Evolutionary conservation across 1,139 yeast species (phyloP).

Genomic region (Suhomyces choctaworum): DNA sequence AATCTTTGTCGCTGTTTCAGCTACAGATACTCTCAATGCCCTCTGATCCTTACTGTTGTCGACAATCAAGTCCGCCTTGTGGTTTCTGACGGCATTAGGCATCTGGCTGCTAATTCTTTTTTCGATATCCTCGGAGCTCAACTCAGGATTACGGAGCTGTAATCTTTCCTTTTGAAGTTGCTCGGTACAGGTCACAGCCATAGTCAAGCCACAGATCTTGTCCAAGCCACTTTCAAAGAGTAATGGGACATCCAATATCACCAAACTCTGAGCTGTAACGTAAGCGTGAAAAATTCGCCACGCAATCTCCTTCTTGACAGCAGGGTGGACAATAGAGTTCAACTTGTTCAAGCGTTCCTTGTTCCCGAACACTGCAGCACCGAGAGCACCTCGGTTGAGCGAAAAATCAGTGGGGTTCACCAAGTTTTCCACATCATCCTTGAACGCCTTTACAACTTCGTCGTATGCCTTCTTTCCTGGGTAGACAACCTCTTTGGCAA

Average conservation of each 20-base stretch:
- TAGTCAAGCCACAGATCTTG: slow-evolving; percentile 65
- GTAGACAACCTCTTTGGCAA: slow-evolving; percentile 81
- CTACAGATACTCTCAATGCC: slow-evolving; percentile 50
- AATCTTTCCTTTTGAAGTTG: slow-evolving; percentile 65
- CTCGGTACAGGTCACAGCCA: slow-evolving; percentile 66
- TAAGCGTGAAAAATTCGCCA: slow-evolving; percentile 61
- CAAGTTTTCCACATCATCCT: slow-evolving; percentile 54
- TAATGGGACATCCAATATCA: slow-evolving; percentile 85
- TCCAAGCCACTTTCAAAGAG: slow-evolving; percentile 79
- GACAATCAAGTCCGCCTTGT: slow-evolving; percentile 64
- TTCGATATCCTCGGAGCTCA: slow-evolving; percentile 64
- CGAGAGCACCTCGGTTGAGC: slow-evolving; percentile 73
- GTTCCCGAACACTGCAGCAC: slow-evolving; percentile 75
- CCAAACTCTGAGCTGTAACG: slow-evolving; percentile 48
- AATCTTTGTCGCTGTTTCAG: slow-evolving; percentile 42
- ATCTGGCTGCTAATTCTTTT: slow-evolving; percentile 79
- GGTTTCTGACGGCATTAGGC: slow-evolving; percentile 57
- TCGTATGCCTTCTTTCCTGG: slow-evolving; percentile 77
- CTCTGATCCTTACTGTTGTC: slow-evolving; percentile 59
- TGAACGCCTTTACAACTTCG: slow-evolving; percentile 62
- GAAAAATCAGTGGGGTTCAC: slow-evolving; percentile 48
- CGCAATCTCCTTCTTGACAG: slow-evolving; percentile 69
- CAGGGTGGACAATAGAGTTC: slow-evolving; percentile 87
- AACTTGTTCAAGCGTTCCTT: slow-evolving; percentile 52
- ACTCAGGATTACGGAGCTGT: slow-evolving; percentile 62